These are phyloP conservation scores for Paecilomyces sp. DNA, from an alignment of 2,329 filamentous ascomycete species.

Conservation along the genomic window DNA sequence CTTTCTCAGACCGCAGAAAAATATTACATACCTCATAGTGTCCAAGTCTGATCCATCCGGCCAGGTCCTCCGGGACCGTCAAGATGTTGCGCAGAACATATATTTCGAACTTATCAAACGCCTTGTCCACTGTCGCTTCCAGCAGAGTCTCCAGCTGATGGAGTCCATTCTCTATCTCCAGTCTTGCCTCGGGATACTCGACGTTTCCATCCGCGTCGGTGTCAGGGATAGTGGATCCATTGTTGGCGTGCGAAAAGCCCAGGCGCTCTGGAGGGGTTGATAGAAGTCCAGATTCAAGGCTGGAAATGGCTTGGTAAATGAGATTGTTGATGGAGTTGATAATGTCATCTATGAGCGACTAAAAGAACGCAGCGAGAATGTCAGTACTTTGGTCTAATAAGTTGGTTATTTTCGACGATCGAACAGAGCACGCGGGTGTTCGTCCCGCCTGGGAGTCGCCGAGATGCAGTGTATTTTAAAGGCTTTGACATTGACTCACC, in stretches of 20 bases:
- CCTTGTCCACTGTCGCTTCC: constrained; percentile 73
- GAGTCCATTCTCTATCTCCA: constrained; percentile 82
- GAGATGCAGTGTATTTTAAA: neutral
- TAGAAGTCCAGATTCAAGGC: constrained; percentile 75
- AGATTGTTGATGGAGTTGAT: constrained; percentile 95
- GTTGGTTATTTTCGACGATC: neutral
- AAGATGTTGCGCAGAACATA: constrained; percentile 84
- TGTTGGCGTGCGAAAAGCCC: constrained; percentile 60
- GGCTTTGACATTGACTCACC: constrained; percentile 46
- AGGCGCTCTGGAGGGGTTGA: constrained; percentile 66
- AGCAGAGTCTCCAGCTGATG: constrained; percentile 78
- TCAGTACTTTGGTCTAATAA: constrained; percentile 5
- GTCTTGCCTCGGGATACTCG: constrained; percentile 45
- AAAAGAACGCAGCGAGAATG: neutral
- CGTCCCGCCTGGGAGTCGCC: neutral
- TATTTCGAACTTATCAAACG: constrained; percentile 81
- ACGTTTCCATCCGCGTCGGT: constrained; percentile 40
- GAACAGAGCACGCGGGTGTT: neutral
- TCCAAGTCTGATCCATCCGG: constrained; percentile 70
- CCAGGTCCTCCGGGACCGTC: constrained; percentile 62
- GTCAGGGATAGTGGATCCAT: constrained; percentile 38
- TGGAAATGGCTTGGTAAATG: constrained; percentile 81
- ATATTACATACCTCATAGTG: constrained; percentile 65
- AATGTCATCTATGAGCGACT: constrained; percentile 95
- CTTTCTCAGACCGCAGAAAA: neutral